These are phyloP conservation scores for Uromyces viciae-fabae DNA, from an alignment of 1,284 basidiomycete genomes.

Conservation along the genomic window DNA sequence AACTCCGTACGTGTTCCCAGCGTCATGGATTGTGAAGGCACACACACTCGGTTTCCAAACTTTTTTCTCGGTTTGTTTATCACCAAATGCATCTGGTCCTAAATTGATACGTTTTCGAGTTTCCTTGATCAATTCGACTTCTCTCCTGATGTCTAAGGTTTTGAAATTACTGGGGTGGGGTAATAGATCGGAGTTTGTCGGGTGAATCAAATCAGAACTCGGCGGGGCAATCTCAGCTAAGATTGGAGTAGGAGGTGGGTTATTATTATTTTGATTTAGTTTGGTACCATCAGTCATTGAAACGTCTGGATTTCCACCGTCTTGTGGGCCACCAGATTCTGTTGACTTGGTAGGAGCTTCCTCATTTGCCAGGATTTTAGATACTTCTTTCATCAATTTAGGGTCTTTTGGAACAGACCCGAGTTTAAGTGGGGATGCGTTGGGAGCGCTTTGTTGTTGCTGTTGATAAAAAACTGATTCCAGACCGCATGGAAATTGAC, in stretches of 20 bases:
- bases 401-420: slow-evolving; percentile 73
- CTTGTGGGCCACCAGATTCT: slow-evolving; percentile 48
- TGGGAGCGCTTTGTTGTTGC: slow-evolving; percentile 20
- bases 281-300: slow-evolving; percentile 46
- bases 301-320: slow-evolving; percentile 33
- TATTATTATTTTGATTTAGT: background rate
- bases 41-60: slow-evolving; percentile 71
- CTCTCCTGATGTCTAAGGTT: slow-evolving; percentile 80
- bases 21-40: slow-evolving; percentile 85
- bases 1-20: slow-evolving; percentile 72
- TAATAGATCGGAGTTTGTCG: slow-evolving; percentile 69
- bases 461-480: slow-evolving; percentile 35
- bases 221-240: slow-evolving; percentile 20
- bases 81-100: slow-evolving; percentile 63
- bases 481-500: slow-evolving; percentile 38
- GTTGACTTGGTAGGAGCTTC: slow-evolving; percentile 1
- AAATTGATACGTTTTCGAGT: slow-evolving; percentile 81
- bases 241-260: slow-evolving; percentile 6
- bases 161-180: slow-evolving; percentile 78
- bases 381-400: slow-evolving; percentile 72
- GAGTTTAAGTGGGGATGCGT: slow-evolving; percentile 63
- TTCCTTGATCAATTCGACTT: slow-evolving; percentile 85
- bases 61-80: slow-evolving; percentile 30
- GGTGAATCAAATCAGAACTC: slow-evolving; percentile 55
- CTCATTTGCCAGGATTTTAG: slow-evolving; percentile 62